Evolutionary conservation across 441 rosid genomes (phyloP).

Genomic region (Pelargonium citronellum): DNA sequence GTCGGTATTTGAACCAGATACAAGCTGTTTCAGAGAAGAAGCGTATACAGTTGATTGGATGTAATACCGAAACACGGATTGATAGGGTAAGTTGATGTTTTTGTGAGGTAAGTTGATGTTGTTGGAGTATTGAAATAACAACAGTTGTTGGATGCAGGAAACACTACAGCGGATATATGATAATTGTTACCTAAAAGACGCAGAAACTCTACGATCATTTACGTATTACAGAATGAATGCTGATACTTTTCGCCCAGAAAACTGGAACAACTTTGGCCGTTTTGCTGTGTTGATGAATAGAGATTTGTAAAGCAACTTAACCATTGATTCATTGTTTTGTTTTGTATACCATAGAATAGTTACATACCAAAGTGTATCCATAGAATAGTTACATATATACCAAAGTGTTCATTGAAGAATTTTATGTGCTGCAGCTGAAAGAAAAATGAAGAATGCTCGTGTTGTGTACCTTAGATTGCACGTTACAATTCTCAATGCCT

Average conservation of each 20-base stretch:
- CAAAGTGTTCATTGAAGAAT: no score
- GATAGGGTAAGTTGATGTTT: slow-evolving; percentile 35
- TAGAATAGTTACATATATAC: no score
- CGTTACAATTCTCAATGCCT: no score
- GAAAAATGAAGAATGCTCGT: no score
- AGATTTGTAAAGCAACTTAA: slow-evolving; percentile 35
- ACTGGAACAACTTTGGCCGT: slow-evolving; percentile 70
- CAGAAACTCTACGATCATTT: slow-evolving; percentile 57
- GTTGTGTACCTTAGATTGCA: no score
- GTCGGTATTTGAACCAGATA: slow-evolving; percentile 32
- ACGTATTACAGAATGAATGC: slow-evolving; percentile 60
- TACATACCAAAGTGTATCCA: no score
- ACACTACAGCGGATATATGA: slow-evolving; percentile 51
- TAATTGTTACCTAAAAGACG: slow-evolving; percentile 48
- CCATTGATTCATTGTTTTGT: slow-evolving; percentile 15
- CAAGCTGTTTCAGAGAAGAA: slow-evolving; percentile 40
- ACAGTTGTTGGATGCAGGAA: slow-evolving; percentile 30
- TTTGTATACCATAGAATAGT: slow-evolving; percentile 2
- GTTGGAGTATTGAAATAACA: no score
- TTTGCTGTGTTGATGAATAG: slow-evolving; percentile 58
- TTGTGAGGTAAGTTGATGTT: background rate
- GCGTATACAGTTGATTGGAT: slow-evolving; percentile 49
- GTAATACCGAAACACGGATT: slow-evolving; percentile 48
- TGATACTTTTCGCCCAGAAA: slow-evolving; percentile 52
- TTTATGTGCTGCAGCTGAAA: background rate